Evolutionary conservation across 768 basidiomycete genomes (phyloP), one percentile per base, ranked within the genome.

Genomic region (Hortiboletus flavorubellus): DNA sequence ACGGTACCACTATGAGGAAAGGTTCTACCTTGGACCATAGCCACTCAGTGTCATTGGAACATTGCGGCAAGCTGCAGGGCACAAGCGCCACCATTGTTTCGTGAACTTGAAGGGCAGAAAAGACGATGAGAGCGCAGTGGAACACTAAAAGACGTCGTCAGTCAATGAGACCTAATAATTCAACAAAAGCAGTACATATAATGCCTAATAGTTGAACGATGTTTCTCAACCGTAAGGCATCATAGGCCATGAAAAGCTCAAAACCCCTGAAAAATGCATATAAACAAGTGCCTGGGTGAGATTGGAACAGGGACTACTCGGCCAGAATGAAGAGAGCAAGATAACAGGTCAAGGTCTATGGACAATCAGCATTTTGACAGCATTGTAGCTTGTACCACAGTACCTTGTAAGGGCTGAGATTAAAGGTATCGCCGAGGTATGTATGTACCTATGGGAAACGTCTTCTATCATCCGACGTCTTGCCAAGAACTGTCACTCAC

Each of bases 241-340:
- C 91, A 58, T 86, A 81, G 3, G 88, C 87, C 80, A 93, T 87
- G 53, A 85, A 72, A 7, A 91, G 71, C 63, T 92, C 89, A 58
- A 93, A 93, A 1, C 91, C 53, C 69, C 91, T 93, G 56, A n/a
- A 16, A 51, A 38, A 34, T 35, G 34, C 14, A 11, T 23, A 11
- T 68, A 7, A 63, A 33, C 8, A 55, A 30, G 16, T 31, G 26
- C 3, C 4, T 29, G 21, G 33, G 18, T 5, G 9, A 16, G 23
- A n/a, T 14, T 43, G 33, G 45, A 35, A 46, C 15, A 49, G 38
- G 37, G 72, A 81, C 48, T 67, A 91, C 91, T 89, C 90, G 53
- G 88, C 91, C 10, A 93, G 75, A 26, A 85, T 84, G 68, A 92
- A 93, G 8, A 93, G 76, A 4, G 89, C 89, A 6, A 93, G 82